Base-by-base conservation (phyloP, 805 yeast genomes). In the Deakozyma indianensis region DNA sequence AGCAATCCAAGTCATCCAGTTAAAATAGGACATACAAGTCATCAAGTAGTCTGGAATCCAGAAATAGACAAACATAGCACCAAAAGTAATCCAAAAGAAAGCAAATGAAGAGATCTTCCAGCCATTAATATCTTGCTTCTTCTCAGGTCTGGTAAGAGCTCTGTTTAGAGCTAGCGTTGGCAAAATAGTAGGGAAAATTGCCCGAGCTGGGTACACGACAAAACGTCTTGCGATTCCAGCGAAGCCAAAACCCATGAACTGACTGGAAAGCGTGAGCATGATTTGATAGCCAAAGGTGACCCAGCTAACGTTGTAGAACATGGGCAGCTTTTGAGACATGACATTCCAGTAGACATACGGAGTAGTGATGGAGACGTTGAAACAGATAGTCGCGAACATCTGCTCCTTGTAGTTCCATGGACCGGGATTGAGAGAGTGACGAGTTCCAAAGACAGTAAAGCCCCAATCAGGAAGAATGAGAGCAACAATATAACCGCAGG, bases 11-110 rank as follows among this genome's bases (percentile, higher is more conserved):
- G 73, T 66, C 53, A 73, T 66, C 82, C 81, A 77, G 52, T 68
- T 73, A 58, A 81, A 80, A 53, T 71, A 70, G 1, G 78, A 69
- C 46, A 80, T 66, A 2, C 77, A 84, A 18, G 67, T 65, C 64
- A 78, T 78, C 20, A 80, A 64, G 56, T 67, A 78, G 46, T 78
- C 80, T 3, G 86, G 85, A 51, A 80, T 61, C 77, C 81, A 79
- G 55, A 73, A 75, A 70, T 78, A 79, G 15, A 68, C 50, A 53
- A 77, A 77, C 18, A 69, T 57, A 20, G 60, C 56, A 15, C 53
- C 43, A 44, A 74, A 66, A 2, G 66, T 67, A 41, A 62, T 47
- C 23, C 66, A 49, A 58, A 77, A 76, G 52, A 75, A 73, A 43
- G 57, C 61, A 53, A 69, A 71, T 46, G 77, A 65, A 9, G 76